These are phyloP conservation scores for Skeletonema marinoi DNA, from an alignment of 108 stramenopile genomes.

Conservation along the genomic window DNA sequence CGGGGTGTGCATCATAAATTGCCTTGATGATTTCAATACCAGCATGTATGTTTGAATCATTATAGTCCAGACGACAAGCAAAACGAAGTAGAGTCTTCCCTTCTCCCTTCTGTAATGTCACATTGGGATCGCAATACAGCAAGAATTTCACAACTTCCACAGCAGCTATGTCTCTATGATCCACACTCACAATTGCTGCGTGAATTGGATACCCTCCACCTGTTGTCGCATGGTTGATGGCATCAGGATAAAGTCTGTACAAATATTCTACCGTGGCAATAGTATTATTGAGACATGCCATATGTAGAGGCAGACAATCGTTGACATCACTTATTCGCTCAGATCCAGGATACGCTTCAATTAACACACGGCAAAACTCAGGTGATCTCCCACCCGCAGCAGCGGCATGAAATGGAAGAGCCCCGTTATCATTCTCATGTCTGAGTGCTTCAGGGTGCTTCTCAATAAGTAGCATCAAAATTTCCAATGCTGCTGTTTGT, in stretches of 20 bases:
- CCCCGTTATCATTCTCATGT: not conserved
- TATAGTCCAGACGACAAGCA: not conserved
- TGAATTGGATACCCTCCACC: not conserved
- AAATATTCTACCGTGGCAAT: slow-evolving; percentile 2
- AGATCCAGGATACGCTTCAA: slow-evolving; percentile 4
- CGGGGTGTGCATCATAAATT: no score
- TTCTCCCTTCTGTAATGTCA: not conserved
- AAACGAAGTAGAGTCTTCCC: not conserved
- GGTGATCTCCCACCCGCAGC: not conserved
- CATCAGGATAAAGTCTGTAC: not conserved
- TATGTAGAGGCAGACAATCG: not conserved
- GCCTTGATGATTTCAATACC: no score
- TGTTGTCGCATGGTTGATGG: not conserved
- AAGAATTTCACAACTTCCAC: no score
- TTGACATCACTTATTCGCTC: not conserved
- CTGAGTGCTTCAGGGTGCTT: not conserved
- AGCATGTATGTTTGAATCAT: no score
- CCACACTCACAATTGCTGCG: no score
- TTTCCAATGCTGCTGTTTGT: not conserved
- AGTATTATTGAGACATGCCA: not conserved
- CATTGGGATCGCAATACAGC: not conserved
- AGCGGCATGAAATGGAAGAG: not conserved
- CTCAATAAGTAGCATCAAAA: not conserved
- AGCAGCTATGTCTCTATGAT: no score
- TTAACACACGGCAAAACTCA: not conserved